Base-by-base conservation (phyloP, 371 early-diverging fungal species). In the Batkoa obscura region DNA sequence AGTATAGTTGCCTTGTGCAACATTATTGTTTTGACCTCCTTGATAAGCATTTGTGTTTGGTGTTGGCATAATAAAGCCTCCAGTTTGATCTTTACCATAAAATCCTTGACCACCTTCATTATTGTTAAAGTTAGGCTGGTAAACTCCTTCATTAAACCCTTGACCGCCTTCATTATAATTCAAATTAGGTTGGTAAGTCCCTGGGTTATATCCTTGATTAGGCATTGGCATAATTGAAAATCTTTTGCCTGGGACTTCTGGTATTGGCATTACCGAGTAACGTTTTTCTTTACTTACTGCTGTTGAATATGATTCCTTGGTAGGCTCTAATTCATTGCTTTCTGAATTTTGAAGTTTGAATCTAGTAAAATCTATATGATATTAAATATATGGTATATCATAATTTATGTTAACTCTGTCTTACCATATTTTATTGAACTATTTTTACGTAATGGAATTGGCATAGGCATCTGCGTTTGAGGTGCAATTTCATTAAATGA, bases 171-270 rank as follows among this genome's bases (percentile, higher is more conserved):
- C n/a, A n/a, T n/a, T n/a, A n/a, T n/a, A n/a, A n/a, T n/a, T n/a
- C n/a, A n/a, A n/a, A n/a, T n/a, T n/a, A n/a, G n/a, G n/a, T 23
- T 45, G 45, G 3, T 23, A 12, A 23, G 17, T 23, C 17, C 17
- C 15, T 8, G 45, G 45, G 13, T 8, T 5, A 39, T 5, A 13
- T 4, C n/a, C n/a, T 23, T 15, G 10, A n/a, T 45, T 45, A 9
- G 53, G 53, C 53, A 53, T 53, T 5, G 53, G 53, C 53, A 53
- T 53, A 10, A 38, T 53, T 2, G 53, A 53, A 38, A 38, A 53
- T 4, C 53, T 36, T 23, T 45, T 45, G 15, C 17, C 15, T 8
- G 15, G 15, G 45, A 45, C 45, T 45, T 45, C 15, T 12, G 45
- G 45, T 8, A 45, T 45, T 3, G 45, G 45, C 45, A 45, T 45